Percentiles rank a stretch among this genome's conserved stretches.
phyloP scores from a whole-genome alignment of 1,284 basidiomycete species.

The Trichosporon sp. region DNA sequence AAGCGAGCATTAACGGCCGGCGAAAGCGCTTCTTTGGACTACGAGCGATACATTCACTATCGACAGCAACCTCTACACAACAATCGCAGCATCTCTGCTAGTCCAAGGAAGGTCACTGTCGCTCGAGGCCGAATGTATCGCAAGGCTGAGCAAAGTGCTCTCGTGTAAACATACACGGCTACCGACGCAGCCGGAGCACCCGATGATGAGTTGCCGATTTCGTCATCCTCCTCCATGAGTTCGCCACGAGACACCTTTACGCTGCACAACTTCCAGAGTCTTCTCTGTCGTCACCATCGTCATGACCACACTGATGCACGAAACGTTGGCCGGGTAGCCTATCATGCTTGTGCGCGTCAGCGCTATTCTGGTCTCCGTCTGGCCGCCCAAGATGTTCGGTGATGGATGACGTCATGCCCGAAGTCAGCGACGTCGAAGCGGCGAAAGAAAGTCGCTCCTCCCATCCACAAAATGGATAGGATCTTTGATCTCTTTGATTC shows the following conservation, averaged over 20 bases:
- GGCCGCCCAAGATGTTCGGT: background rate
- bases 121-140: too few species aligned
- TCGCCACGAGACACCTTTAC: background rate
- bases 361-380: background rate
- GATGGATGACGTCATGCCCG: conserved; percentile 1
- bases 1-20: too few species aligned
- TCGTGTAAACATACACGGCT: background rate
- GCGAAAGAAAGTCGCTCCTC: background rate
- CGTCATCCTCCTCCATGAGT: background rate
- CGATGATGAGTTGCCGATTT: background rate
- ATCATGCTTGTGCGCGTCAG: background rate
- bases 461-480: background rate
- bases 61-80: too few species aligned
- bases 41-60: too few species aligned
- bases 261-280: background rate
- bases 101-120: too few species aligned
- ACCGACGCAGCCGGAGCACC: background rate
- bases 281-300: background rate
- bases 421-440: background rate
- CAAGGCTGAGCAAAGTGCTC: too few species aligned
- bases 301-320: background rate
- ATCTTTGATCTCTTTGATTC: too few species aligned
- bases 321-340: background rate
- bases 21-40: too few species aligned
- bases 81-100: too few species aligned